Base-by-base conservation (phyloP, 176 grass and related monocot genomes). In the Miscanthus lutarioriparius region DNA sequence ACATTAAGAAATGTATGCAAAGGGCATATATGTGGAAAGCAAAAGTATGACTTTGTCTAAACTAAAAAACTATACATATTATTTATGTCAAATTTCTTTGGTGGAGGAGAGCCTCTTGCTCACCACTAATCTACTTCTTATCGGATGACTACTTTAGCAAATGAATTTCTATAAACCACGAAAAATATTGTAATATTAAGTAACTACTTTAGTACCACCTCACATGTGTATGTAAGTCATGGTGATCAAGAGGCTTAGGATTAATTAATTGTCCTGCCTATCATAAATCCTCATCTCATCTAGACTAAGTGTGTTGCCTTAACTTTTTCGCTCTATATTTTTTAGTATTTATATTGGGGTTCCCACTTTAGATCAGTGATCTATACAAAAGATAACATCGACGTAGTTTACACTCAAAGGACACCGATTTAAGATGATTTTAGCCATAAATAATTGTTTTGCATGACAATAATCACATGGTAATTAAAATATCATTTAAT, bases 21-120 rank as follows among this genome's bases (percentile, higher is more conserved):
- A 75, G 72, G 79, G 75, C 8, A 28, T 80, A 86, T 84, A 89
- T 86, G 84, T 75, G 90, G 76, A 92, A 87, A 76, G 88, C 75
- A 85, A 92, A 94, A 84, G 82, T 88, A 85, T 23, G 80, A 71
- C 87, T 82, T 90, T 82, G 85, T 83, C 28, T 64, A 79, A 83
- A 23, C 20, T 37, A 62, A 62, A 72, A 69, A 82, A 76, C 66
- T 72, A 7, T 62, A 72, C 6, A 41, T 43, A 63, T 86, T 75
- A 51, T 87, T 56, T 43, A 85, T 69, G 8, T 6, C 8, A 53
- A 88, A 75, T 85, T 54, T 72, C 58, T 75, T 83, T 14, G 17
- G 26, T 16, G 81, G 88, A 89, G 84, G 86, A 84, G 79, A 82
- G 75, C 85, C 44, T 82, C 86, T 92, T 65, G 90, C 82, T 72